A percentile compares a stretch with the other conserved stretches of the same genome.
phyloP scores from a whole-genome alignment of 305 asterid genomes.

The Ilex paraguariensis region DNA sequence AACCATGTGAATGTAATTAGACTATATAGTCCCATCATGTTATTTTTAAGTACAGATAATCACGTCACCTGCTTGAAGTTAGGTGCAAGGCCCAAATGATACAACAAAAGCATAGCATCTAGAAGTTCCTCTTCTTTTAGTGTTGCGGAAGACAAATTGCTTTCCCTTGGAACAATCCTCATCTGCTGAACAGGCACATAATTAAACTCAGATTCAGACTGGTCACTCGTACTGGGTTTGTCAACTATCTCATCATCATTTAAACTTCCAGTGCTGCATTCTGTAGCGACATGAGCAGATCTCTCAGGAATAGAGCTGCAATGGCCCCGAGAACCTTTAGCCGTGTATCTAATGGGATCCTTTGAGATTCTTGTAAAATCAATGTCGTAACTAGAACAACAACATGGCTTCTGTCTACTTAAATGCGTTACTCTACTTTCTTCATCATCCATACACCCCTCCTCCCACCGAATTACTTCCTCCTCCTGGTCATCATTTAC shows the following conservation, averaged over 20 bases:
- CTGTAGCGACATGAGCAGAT: conserved; percentile 73
- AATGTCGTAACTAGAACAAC: conserved; percentile 66
- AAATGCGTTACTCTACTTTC: conserved; percentile 68
- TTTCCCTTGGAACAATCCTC: conserved; percentile 56
- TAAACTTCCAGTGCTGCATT: conserved; percentile 69
- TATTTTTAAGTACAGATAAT: conserved; percentile 5
- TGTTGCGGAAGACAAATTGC: conserved; percentile 54
- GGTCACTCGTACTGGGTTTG: conserved; percentile 90
- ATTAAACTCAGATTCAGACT: conserved; percentile 67
- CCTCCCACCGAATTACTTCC: conserved; percentile 87
- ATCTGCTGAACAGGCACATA: conserved; percentile 71
- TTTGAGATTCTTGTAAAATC: conserved; percentile 54
- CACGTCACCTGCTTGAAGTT: conserved; percentile 84
- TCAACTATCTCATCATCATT: conserved; percentile 70
- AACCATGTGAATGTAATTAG: too few species aligned
- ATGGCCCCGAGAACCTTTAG: conserved; percentile 66
- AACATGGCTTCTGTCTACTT: conserved; percentile 77
- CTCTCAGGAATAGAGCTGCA: conserved; percentile 75
- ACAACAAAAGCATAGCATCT: conserved; percentile 85
- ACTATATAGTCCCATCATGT: not conserved
- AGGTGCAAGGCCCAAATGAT: conserved; percentile 94
- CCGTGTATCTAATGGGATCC: conserved; percentile 41
- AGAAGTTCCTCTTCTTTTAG: conserved; percentile 93
- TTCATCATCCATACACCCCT: conserved; percentile 85
- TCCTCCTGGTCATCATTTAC: conserved; percentile 49